Evolutionary conservation across 1,284 basidiomycete genomes (phyloP), one percentile per base, ranked within the genome.

Genomic region (Hymenochaete sp.): DNA sequence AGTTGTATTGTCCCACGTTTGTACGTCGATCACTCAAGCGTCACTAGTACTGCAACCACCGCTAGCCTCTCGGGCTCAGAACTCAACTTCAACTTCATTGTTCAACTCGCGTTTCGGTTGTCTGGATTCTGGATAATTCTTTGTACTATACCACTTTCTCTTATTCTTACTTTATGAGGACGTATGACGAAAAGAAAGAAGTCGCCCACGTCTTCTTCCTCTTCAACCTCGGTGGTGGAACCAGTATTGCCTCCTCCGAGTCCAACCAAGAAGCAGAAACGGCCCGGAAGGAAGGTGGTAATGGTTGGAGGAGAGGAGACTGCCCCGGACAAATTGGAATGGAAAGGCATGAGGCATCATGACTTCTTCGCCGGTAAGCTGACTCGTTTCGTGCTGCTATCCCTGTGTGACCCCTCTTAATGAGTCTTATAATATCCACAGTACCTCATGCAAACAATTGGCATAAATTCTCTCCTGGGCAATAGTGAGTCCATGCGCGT

Each of bases 301-400:
- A 33, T 24, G 18, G 14, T 25, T 7, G 39, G 39, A 10, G 47
- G 36, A 16, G 48, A 45, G 18, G 33, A 37, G 11, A 18, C 24
- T 24, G 32, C 26, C 16, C 48, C 44, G 4, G 41, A 38, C 9
- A 35, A 19, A 9, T 13, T 39, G 13, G 48, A 49, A 25, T 49
- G 44, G 43, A 19, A 37, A 16, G 19, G 8, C 1, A 45, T 49
- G 48, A 35, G 10, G 11, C 7, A 21, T 1, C 45, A 45, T 22
- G 11, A 16, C 2, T 19, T 13, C 6, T 49, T 49, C 21, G 32
- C 42, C n/a, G 48, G 48, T 49, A 38, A 4, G 40, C 16, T n/a
- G n/a, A 31, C 8, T 16, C 4, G 1, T 37, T 14, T 31, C n/a
- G n/a, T n/a, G n/a, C 22, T 42, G 10, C 10, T 18, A 18, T n/a